Evolutionary conservation across 805 yeast genomes (phyloP).

Genomic region (Saturnispora sanitii): DNA sequence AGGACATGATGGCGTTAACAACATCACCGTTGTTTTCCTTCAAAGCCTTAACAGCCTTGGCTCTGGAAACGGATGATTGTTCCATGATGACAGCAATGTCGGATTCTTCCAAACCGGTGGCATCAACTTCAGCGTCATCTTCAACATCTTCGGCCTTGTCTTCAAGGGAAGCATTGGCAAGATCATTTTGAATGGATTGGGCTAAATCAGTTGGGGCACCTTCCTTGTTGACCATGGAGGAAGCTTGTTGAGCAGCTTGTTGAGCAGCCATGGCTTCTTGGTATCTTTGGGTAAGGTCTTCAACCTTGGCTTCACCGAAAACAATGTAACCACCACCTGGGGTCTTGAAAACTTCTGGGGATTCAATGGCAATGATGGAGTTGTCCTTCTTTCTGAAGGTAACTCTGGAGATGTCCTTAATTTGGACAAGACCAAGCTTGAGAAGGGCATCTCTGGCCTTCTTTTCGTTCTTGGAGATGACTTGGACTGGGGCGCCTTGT

Average conservation of each 20-base stretch:
- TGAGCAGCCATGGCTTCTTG: constrained; percentile 77
- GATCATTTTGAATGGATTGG: constrained; percentile 65
- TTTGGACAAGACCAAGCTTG: constrained; percentile 82
- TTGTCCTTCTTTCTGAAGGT: constrained; percentile 91
- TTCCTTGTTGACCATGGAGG: constrained; percentile 26
- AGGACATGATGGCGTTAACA: constrained; percentile 91
- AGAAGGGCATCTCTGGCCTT: constrained; percentile 86
- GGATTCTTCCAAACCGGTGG: constrained; percentile 69
- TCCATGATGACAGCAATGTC: constrained; percentile 82
- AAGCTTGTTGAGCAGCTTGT: constrained; percentile 46
- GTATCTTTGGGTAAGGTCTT: constrained; percentile 83
- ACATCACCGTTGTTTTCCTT: constrained; percentile 84
- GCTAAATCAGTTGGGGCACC: constrained; percentile 40
- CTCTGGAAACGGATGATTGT: constrained; percentile 84
- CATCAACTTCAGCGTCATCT: constrained; percentile 65
- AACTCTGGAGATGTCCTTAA: constrained; percentile 90
- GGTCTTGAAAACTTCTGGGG: constrained; percentile 92
- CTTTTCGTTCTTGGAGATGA: constrained; percentile 85
- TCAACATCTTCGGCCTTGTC: constrained; percentile 31
- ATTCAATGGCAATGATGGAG: constrained; percentile 82
- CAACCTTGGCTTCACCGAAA: constrained; percentile 96
- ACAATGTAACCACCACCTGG: constrained; percentile 91
- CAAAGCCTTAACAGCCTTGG: constrained; percentile 86
- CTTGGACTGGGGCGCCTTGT: constrained; percentile 73
- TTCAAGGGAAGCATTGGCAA: constrained; percentile 50